Evolutionary conservation across 495 filamentous ascomycete species (phyloP).

Genomic region (Glarea lozoyensis): DNA sequence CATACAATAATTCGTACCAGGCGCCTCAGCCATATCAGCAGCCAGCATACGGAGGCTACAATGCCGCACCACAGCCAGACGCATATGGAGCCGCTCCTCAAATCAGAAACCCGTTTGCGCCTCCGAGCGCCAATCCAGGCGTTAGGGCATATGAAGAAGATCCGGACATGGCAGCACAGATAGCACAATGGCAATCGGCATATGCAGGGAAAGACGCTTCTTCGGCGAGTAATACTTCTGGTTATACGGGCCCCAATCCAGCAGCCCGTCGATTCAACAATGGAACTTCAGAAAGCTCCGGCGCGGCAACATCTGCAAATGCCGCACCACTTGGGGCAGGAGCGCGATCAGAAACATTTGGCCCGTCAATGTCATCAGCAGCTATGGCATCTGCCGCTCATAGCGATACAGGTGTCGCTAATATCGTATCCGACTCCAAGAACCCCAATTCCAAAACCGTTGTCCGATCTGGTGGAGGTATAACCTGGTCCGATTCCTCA

Average conservation of each 20-base stretch:
- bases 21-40: constrained; percentile 21
- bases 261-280: constrained; percentile 12
- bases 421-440: constrained; percentile 33
- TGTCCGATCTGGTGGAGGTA: constrained; percentile 75
- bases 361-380: constrained; percentile 21
- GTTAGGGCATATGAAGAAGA: constrained; percentile 41
- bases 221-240: constrained; percentile 34
- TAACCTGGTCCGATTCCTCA: constrained; percentile 77
- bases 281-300: constrained; percentile 13
- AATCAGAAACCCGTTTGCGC: constrained; percentile 76
- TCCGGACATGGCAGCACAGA: constrained; percentile 83
- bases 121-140: constrained; percentile 44
- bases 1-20: constrained; percentile 17
- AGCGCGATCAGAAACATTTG: constrained; percentile 14
- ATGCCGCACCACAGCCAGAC: constrained; percentile 28
- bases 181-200: constrained; percentile 94
- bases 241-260: constrained; percentile 14
- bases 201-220: constrained; percentile 45
- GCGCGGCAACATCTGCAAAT: constrained; percentile 34
- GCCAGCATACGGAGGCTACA: constrained; percentile 15
- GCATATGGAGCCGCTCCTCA: constrained; percentile 33
- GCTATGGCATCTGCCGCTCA: constrained; percentile 30
- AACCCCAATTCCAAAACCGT: constrained; percentile 59
- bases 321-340: constrained; percentile 33
- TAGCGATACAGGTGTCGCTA: constrained; percentile 33